Evolutionary conservation across 1,139 yeast genomes (phyloP).

Genomic region (Geotrichum aggregatum): DNA sequence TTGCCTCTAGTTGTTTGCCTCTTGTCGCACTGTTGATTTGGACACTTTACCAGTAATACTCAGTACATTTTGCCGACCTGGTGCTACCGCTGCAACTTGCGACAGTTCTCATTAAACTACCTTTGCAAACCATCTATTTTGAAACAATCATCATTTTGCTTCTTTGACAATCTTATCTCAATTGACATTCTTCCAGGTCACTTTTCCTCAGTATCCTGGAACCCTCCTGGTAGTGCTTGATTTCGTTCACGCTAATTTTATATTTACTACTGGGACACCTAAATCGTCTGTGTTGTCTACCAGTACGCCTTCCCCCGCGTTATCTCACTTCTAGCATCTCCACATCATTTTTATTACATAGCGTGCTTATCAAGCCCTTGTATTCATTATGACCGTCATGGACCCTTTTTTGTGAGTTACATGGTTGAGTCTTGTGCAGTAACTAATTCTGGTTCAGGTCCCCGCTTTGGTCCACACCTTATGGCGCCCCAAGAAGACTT

Average conservation of each 20-base stretch:
- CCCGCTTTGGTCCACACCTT: conserved; percentile 19
- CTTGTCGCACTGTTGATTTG: no score
- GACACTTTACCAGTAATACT: background rate
- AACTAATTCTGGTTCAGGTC: background rate
- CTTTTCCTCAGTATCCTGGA: no score
- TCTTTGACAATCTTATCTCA: no score
- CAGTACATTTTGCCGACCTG: no score
- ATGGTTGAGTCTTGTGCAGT: background rate
- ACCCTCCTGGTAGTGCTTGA: no score
- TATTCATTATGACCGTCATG: conserved; percentile 2
- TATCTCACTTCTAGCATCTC: background rate
- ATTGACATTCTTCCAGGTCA: no score
- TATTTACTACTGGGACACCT: background rate
- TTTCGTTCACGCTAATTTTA: background rate
- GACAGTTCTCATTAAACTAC: no score
- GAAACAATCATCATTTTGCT: background rate
- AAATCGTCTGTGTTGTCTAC: background rate
- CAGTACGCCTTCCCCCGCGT: conserved; percentile 1
- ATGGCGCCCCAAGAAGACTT: conserved; percentile 22
- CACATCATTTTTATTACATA: background rate
- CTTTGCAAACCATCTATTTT: no score
- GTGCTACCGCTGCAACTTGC: no score
- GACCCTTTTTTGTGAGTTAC: conserved; percentile 1
- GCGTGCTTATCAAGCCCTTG: background rate
- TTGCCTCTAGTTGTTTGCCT: no score